phyloP scores from a whole-genome alignment of 2,329 filamentous ascomycete species.

The Fusarium albidum region DNA sequence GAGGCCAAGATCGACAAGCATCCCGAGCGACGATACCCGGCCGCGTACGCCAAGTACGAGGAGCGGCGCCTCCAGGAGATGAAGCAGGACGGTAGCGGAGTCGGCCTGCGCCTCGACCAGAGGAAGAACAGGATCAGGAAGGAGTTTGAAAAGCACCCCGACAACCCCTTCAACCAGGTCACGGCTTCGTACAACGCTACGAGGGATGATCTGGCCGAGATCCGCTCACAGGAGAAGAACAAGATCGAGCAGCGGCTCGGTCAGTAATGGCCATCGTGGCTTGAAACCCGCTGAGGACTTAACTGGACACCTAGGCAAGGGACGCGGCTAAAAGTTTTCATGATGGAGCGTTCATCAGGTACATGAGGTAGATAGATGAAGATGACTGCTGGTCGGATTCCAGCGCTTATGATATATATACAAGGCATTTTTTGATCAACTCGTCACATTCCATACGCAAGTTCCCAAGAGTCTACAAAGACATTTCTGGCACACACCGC shows the following conservation, averaged over 20 bases:
- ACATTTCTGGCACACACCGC: too few relatives aligned
- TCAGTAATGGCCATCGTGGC: constrained; percentile 27
- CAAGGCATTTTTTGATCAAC: constrained; percentile 10
- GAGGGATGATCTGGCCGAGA: constrained; percentile 76
- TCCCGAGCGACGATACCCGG: constrained; percentile 86
- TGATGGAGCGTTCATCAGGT: constrained; percentile 23
- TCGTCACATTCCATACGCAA: not conserved
- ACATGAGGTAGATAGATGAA: too few relatives aligned
- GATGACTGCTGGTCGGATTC: constrained; percentile 25
- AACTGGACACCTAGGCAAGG: not conserved
- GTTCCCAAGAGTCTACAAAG: not conserved
- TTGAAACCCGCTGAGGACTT: not conserved
- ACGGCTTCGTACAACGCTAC: constrained; percentile 78
- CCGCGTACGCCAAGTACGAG: constrained; percentile 84
- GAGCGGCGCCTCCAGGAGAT: constrained; percentile 85
- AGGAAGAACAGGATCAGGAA: constrained; percentile 84
- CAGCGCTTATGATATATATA: constrained; percentile 5
- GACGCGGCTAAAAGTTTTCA: constrained; percentile 18
- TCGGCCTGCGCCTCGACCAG: constrained; percentile 82
- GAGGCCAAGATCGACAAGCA: constrained; percentile 82
- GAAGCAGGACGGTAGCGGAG: constrained; percentile 76
- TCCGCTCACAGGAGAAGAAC: constrained; percentile 71
- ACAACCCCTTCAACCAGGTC: constrained; percentile 95
- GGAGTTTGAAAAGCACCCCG: constrained; percentile 93
- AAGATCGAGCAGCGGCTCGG: constrained; percentile 79